Conservation (phyloP, 352 stramenopile species). For the Phytophthora ohioensis region DNA sequence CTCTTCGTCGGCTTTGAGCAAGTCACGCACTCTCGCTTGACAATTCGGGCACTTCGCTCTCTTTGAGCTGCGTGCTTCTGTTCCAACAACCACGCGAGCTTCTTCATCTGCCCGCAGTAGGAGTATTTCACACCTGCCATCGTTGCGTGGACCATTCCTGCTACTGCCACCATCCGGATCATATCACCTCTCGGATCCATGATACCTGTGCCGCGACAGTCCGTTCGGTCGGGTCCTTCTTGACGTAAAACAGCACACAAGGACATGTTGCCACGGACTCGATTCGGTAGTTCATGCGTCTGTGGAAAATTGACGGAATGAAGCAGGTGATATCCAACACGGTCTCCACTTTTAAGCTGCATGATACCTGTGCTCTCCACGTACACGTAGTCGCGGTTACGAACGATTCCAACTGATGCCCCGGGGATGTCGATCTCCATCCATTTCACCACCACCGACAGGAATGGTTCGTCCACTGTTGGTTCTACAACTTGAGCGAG, state of each 20-base stretch:
- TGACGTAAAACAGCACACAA: conserved; percentile 46
- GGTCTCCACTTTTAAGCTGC: conserved; percentile 18
- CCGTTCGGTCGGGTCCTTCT: conserved; percentile 11
- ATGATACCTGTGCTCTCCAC: conserved; percentile 21
- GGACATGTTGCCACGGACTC: conserved; percentile 47
- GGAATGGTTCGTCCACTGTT: conserved; percentile 55
- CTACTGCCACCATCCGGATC: conserved; percentile 22
- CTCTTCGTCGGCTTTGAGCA: conserved; percentile 22
- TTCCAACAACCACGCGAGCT: conserved; percentile 40
- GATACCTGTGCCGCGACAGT: conserved; percentile 22
- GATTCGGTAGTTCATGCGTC: conserved; percentile 22
- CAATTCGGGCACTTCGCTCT: neutral
- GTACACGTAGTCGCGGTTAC: conserved; percentile 32
- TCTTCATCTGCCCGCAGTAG: conserved; percentile 46
- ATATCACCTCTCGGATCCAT: conserved; percentile 26
- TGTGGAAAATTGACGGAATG: conserved; percentile 31
- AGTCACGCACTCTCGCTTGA: conserved; percentile 22
- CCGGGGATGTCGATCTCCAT: conserved; percentile 31
- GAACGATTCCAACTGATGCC: conserved; percentile 19
- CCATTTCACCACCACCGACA: conserved; percentile 43
- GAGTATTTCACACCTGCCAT: conserved; percentile 35
- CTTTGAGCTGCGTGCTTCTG: conserved; percentile 15
- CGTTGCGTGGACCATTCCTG: conserved; percentile 25
- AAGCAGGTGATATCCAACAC: conserved; percentile 28
- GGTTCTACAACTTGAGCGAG: conserved; percentile 50